These are phyloP conservation scores for Fusarium multiceps DNA, from an alignment of 2,329 filamentous ascomycete genomes.

Conservation along the genomic window DNA sequence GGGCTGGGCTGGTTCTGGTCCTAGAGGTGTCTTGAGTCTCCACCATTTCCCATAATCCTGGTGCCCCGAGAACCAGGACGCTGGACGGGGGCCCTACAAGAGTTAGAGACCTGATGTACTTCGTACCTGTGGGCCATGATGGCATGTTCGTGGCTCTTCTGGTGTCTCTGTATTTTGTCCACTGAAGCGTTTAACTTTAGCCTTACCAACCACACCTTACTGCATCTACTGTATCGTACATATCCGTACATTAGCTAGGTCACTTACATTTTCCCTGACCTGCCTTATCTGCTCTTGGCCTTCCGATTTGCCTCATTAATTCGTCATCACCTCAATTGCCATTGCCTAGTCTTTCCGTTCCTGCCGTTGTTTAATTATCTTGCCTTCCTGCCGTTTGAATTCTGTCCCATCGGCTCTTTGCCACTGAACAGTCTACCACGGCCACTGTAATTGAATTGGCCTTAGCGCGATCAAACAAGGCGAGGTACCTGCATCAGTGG, in stretches of 20 bases:
- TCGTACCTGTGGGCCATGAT: conserved; percentile 19
- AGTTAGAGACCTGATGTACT: neutral
- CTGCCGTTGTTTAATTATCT: conserved; percentile 3
- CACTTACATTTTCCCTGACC: conserved; percentile 2
- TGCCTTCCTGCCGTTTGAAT: conserved; percentile 30
- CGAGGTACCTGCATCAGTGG: conserved; percentile 44
- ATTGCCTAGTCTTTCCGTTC: neutral
- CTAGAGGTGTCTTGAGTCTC: conserved; percentile 12
- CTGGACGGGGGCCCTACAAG: conserved; percentile 31
- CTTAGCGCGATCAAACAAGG: conserved; percentile 44
- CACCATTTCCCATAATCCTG: conserved; percentile 40
- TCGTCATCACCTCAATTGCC: conserved; percentile 29
- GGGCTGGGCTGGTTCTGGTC: neutral
- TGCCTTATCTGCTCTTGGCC: conserved; percentile 27
- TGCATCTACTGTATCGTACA: conserved; percentile 7
- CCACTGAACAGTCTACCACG: conserved; percentile 6
- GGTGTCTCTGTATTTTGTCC: conserved; percentile 1
- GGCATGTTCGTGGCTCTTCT: conserved; percentile 9
- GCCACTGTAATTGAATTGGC: conserved; percentile 26
- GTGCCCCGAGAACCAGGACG: conserved; percentile 46
- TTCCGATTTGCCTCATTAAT: conserved; percentile 27
- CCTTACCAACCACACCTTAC: conserved; percentile 10
- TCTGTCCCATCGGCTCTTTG: conserved; percentile 20
- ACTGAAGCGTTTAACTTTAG: conserved; percentile 14
- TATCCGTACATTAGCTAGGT: conserved; percentile 11